Evolutionary conservation across 202 grass and related monocot genomes (phyloP).

Genomic region (Setaria viridis): DNA sequence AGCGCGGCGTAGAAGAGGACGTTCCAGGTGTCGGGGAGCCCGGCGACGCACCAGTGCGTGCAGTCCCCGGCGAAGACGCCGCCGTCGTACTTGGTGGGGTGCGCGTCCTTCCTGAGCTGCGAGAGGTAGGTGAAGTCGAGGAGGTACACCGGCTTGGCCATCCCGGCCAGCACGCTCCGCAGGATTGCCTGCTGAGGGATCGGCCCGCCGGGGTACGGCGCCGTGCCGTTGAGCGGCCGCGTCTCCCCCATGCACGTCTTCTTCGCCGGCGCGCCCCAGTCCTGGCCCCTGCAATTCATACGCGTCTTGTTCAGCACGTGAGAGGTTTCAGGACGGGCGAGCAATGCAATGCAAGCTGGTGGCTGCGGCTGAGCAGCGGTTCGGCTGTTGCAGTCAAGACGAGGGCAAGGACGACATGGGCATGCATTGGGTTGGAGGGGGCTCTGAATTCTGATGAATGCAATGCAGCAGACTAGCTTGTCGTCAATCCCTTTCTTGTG

Average conservation of each 20-base stretch:
- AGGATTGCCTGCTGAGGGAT: constrained; percentile 65
- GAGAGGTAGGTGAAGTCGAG: constrained; percentile 80
- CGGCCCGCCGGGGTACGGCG: constrained; percentile 58
- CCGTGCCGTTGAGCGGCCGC: constrained; percentile 52
- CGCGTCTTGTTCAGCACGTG: no score
- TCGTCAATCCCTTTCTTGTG: background rate
- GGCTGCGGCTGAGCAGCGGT: no score
- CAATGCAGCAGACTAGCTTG: background rate
- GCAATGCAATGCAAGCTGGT: no score
- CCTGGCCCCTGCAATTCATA: constrained; percentile 53
- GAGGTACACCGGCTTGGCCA: constrained; percentile 72
- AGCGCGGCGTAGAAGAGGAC: constrained; percentile 81
- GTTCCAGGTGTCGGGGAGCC: constrained; percentile 89
- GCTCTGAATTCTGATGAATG: no score
- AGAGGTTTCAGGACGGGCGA: no score
- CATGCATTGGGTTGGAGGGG: no score
- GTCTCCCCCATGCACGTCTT: constrained; percentile 75
- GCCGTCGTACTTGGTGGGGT: constrained; percentile 80
- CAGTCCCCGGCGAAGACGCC: constrained; percentile 69
- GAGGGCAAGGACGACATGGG: no score
- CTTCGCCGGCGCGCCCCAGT: constrained; percentile 67
- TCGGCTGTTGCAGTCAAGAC: background rate
- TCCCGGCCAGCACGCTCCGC: constrained; percentile 50
- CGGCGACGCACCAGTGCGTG: constrained; percentile 92
- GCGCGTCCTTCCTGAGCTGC: constrained; percentile 84